Conservation (phyloP, 345 rosid genomes). For the Salix viminalis region DNA sequence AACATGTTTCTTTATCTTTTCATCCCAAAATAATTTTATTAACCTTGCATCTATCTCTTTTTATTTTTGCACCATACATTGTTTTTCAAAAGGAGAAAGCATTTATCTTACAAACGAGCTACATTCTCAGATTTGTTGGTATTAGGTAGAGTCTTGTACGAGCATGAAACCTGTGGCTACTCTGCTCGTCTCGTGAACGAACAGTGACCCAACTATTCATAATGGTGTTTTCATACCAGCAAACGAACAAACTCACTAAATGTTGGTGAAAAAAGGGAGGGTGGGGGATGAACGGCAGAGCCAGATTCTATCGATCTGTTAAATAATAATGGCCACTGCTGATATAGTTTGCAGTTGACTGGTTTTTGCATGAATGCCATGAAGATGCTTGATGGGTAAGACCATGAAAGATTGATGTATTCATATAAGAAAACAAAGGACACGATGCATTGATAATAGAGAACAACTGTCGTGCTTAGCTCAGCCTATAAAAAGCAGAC, state of each 20-base stretch:
- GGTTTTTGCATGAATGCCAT: constrained; percentile 40
- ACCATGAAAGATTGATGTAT: background rate
- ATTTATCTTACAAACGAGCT: constrained; percentile 4
- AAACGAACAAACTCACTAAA: constrained; percentile 28
- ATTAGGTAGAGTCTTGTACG: background rate
- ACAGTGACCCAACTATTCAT: constrained; percentile 23
- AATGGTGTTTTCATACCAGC: constrained; percentile 10
- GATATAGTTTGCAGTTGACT: constrained; percentile 35
- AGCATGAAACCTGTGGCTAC: constrained; percentile 25
- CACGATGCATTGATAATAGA: background rate
- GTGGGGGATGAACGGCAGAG: background rate
- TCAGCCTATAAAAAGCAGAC: background rate
- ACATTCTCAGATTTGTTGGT: background rate
- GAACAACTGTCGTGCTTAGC: background rate
- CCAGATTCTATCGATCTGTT: constrained; percentile 25
- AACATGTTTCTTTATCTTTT: no score
- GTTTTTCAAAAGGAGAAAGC: background rate
- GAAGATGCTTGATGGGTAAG: background rate
- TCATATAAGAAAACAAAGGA: background rate
- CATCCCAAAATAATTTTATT: no score
- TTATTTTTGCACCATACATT: no score
- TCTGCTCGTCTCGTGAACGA: constrained; percentile 38
- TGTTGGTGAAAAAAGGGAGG: background rate
- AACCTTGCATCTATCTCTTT: no score
- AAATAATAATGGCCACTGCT: constrained; percentile 21